phyloP scores from a whole-genome alignment of 1,284 basidiomycete genomes.

The Termitomyces sp. region DNA sequence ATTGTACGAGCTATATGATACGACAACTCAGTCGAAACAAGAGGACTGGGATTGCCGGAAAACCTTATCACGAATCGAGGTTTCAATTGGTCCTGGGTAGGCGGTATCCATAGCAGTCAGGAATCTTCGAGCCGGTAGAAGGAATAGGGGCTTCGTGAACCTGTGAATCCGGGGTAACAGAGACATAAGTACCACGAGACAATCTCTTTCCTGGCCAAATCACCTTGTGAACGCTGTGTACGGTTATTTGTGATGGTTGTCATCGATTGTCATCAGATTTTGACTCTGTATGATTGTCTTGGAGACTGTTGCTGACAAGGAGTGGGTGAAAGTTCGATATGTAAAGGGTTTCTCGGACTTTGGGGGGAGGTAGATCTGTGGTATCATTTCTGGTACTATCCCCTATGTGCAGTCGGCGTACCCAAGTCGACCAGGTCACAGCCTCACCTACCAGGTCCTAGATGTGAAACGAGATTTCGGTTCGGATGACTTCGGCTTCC shows the following conservation, averaged over 20 bases:
- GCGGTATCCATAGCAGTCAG: slow-evolving; percentile 19
- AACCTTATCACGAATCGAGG: slow-evolving; percentile 51
- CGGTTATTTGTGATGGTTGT: slow-evolving; percentile 7
- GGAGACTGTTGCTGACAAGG: neutral
- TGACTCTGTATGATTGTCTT: neutral
- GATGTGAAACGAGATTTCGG: no score
- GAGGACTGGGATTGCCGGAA: slow-evolving; percentile 10
- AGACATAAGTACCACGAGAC: slow-evolving; percentile 6
- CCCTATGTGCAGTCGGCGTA: no score
- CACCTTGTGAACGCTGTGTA: slow-evolving; percentile 1
- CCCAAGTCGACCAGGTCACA: no score
- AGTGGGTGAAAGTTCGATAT: neutral
- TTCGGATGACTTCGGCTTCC: no score
- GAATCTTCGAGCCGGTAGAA: slow-evolving; percentile 9
- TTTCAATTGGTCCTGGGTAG: slow-evolving; percentile 35
- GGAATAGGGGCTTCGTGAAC: slow-evolving; percentile 8
- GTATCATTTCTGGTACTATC: no score
- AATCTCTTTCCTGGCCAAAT: no score
- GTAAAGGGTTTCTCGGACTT: no score
- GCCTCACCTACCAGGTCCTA: no score
- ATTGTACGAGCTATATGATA: slow-evolving; percentile 43
- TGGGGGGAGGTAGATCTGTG: no score
- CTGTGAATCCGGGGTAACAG: slow-evolving; percentile 9
- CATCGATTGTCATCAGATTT: neutral
- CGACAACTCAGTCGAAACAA: slow-evolving; percentile 7